Base-by-base conservation (phyloP, 73 alveolate genomes). In the Effrenium voratum region DNA sequence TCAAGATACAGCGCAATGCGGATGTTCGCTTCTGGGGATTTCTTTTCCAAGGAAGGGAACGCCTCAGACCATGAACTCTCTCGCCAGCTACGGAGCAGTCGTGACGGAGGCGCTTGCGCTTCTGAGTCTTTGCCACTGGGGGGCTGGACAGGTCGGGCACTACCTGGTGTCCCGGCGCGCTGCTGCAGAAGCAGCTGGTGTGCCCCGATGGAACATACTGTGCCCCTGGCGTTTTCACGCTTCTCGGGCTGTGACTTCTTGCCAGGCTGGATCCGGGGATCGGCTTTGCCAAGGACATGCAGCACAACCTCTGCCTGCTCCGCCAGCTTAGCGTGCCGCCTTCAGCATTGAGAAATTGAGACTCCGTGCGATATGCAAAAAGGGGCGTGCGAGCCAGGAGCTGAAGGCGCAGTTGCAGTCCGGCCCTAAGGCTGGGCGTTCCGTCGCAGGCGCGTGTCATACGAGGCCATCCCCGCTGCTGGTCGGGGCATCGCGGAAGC, bases 401-500 rank as follows among this genome's bases (percentile, higher is more conserved):
- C 22, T 24, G 87, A 13, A 76, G 87, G 15, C 87, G 40, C 43
- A 76, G 87, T 16, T 40, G n/a, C 50, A 72, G 28, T 49, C 13
- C 26, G 50, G 50, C 82, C 12, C 28, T 49, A 6, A 30, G 28
- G 36, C n/a, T 34, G 24, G 28, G 49, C 50, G 50, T 4, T 22
- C 28, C 3, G 72, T 30, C n/a, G 28, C n/a, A 57, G 72, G 28
- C 28, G n/a, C 16, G 28, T 30, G 3, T 22, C 16, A 0, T 4
- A 16, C 73, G 91, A 46, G 57, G 75, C 97, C 97, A 38, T 90
- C 87, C 4, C 97, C 97, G 3, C 5, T 90, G 57, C 97, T 90
- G 47, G 43, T 90, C 32, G 97, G 97, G 2, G 97, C 97, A 43
- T 90, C 97, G 44, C 97, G 98, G 66, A 92, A 92, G 82, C 98